These are phyloP conservation scores for Tetraselmis chui DNA, from an alignment of 139 green algal genomes.

Conservation along the genomic window DNA sequence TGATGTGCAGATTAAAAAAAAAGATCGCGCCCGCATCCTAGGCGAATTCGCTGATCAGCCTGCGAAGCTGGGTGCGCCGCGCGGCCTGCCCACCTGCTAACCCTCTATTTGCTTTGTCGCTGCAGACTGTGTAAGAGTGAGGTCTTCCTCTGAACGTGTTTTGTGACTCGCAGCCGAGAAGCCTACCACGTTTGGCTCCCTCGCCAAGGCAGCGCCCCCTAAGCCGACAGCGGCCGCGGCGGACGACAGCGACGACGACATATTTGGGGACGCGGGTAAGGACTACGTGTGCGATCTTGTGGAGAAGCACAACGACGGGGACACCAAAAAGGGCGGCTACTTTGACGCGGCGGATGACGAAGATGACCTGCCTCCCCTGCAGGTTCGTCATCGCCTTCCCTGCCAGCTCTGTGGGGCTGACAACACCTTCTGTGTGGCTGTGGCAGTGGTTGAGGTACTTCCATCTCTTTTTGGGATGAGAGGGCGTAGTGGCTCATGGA, in stretches of 20 bases:
- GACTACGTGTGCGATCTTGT: constrained; percentile 69
- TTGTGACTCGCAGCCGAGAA: not conserved
- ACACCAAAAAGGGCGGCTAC: constrained; percentile 13
- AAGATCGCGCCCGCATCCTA: constrained; percentile 47
- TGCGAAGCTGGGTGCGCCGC: constrained; percentile 25
- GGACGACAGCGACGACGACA: constrained; percentile 74
- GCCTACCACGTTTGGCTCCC: not conserved
- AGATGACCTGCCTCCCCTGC: constrained; percentile 11
- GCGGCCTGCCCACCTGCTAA: not conserved
- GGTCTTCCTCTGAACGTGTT: no score
- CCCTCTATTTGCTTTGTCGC: not conserved
- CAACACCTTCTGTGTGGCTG: no score
- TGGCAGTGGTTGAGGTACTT: no score
- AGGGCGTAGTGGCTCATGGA: no score
- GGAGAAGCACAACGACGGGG: constrained; percentile 5
- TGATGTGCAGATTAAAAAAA: constrained; percentile 41
- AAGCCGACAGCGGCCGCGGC: not conserved
- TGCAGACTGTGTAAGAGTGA: no score
- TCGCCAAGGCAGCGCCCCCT: constrained; percentile 2
- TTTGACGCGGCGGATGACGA: constrained; percentile 24
- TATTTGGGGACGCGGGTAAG: constrained; percentile 83
- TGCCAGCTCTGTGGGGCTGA: no score
- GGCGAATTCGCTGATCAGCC: not conserved
- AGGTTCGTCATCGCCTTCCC: no score
- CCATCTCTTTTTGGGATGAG: no score